These are phyloP conservation scores for Inga oerstediana DNA, from an alignment of 306 rosid genomes.

Conservation along the genomic window DNA sequence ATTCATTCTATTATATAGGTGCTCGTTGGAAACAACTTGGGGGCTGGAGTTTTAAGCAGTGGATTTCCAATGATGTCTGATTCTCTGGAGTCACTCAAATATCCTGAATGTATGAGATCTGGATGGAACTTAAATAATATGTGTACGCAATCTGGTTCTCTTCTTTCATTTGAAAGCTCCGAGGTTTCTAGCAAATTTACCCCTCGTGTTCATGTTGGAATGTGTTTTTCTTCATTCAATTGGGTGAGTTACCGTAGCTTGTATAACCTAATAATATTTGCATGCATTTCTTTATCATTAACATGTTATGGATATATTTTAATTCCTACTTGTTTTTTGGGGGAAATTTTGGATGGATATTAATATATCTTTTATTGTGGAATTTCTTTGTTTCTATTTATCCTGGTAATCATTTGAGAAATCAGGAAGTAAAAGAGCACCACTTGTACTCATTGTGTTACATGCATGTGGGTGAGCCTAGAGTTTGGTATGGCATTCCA, in stretches of 20 bases:
- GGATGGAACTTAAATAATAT: constrained; percentile 87
- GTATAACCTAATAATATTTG: background rate
- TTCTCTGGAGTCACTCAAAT: constrained; percentile 29
- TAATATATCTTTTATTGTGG: background rate
- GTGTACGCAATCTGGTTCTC: constrained; percentile 59
- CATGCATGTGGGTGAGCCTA: constrained; percentile 82
- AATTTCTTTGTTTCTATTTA: background rate
- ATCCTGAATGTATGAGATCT: constrained; percentile 54
- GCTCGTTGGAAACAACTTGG: constrained; percentile 48
- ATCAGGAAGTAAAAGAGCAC: constrained; percentile 88
- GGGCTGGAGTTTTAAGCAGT: constrained; percentile 54
- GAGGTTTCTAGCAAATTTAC: constrained; percentile 44
- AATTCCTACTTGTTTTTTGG: constrained; percentile 9
- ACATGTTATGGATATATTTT: constrained; percentile 1
- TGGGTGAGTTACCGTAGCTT: constrained; percentile 66
- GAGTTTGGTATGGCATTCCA: constrained; percentile 77
- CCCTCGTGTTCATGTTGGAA: constrained; percentile 69
- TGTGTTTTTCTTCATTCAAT: constrained; percentile 73
- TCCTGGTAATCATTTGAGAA: constrained; percentile 10
- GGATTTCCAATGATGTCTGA: constrained; percentile 62
- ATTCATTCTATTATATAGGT: constrained; percentile 58
- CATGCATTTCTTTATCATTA: constrained; percentile 17
- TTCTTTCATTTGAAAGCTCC: constrained; percentile 77
- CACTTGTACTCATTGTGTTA: constrained; percentile 65
- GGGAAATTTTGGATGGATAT: constrained; percentile 2